phyloP scores from a whole-genome alignment of 768 basidiomycete species.

The Vararia minispora region DNA sequence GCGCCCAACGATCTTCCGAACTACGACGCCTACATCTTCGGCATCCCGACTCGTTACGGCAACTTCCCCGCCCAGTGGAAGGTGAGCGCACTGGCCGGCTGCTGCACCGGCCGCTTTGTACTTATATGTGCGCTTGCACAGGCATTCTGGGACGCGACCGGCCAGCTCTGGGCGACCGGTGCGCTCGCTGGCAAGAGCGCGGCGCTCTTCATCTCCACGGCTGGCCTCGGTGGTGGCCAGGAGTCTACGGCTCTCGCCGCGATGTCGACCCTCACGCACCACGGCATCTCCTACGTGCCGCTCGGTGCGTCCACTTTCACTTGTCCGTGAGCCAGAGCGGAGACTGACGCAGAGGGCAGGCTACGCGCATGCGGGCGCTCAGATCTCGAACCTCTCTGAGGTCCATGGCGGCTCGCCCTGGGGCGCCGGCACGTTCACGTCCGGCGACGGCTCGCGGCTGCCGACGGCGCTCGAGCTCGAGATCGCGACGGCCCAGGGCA shows the following conservation, averaged over 20 bases:
- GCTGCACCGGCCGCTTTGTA: background rate
- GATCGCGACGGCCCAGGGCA: slow-evolving; percentile 18
- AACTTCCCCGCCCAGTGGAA: slow-evolving; percentile 77
- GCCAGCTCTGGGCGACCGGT: slow-evolving; percentile 50
- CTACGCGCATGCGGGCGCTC: slow-evolving; percentile 31
- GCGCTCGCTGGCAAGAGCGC: slow-evolving; percentile 67
- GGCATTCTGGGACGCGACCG: slow-evolving; percentile 74
- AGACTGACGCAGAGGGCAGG: too few relatives aligned
- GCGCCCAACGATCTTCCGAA: slow-evolving; percentile 40
- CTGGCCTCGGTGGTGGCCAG: slow-evolving; percentile 67
- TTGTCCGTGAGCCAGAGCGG: too few relatives aligned
- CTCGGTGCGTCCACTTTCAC: too few relatives aligned
- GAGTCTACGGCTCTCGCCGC: slow-evolving; percentile 41
- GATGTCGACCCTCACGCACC: slow-evolving; percentile 55
- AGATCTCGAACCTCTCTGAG: slow-evolving; percentile 29
- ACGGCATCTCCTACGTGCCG: slow-evolving; percentile 64
- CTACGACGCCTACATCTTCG: slow-evolving; percentile 72
- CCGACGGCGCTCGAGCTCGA: slow-evolving; percentile 38
- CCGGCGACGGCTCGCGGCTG: slow-evolving; percentile 29
- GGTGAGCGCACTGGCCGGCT: slow-evolving; percentile 23
- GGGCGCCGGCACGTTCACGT: slow-evolving; percentile 62
- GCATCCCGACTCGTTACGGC: slow-evolving; percentile 75
- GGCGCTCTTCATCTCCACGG: slow-evolving; percentile 64
- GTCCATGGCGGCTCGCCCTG: slow-evolving; percentile 59
- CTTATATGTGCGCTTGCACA: slow-evolving; percentile 16